Percentiles rank a stretch among this genome's conserved stretches.
Evolutionary conservation across 192 early-diverging fungal species (phyloP).

Genomic region (Backusella psychrophila): DNA sequence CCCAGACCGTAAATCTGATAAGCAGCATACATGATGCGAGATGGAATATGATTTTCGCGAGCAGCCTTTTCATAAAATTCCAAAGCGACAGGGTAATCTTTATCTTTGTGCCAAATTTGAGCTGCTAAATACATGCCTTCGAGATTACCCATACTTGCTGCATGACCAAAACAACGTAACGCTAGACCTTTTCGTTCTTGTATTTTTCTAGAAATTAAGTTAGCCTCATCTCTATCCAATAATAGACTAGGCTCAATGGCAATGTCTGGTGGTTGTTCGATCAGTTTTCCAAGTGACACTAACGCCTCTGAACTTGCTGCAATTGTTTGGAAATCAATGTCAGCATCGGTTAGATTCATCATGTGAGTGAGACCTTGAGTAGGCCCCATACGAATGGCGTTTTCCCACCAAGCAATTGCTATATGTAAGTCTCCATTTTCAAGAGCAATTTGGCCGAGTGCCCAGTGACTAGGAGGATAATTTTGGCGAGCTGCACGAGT

Average conservation of each 20-base stretch:
- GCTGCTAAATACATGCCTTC: constrained; percentile 30
- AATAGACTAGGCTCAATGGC: background rate
- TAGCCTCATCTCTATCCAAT: background rate
- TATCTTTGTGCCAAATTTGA: constrained; percentile 20
- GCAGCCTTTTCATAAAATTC: constrained; percentile 27
- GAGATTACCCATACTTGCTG: constrained; percentile 28
- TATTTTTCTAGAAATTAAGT: constrained; percentile 1
- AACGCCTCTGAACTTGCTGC: constrained; percentile 24
- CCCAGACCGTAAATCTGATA: constrained; percentile 26
- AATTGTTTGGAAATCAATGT: background rate
- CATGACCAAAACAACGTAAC: constrained; percentile 23
- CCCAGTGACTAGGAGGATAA: constrained; percentile 27
- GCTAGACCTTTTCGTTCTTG: constrained; percentile 10
- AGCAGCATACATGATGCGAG: constrained; percentile 27
- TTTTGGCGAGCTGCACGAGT: constrained; percentile 22
- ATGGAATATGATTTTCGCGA: constrained; percentile 18
- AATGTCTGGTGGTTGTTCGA: constrained; percentile 6
- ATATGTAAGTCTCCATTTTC: constrained; percentile 33
- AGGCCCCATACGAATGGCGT: constrained; percentile 14
- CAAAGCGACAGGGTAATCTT: constrained; percentile 25
- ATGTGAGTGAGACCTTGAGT: background rate
- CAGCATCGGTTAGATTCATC: background rate
- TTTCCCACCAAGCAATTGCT: constrained; percentile 30
- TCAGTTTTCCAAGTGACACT: constrained; percentile 20
- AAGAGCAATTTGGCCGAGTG: constrained; percentile 28